Percentiles rank a stretch among this genome's conserved stretches.
These are phyloP conservation scores for Talaromyces verruculosus DNA, from an alignment of 2,329 filamentous ascomycete species.

Conservation along the genomic window DNA sequence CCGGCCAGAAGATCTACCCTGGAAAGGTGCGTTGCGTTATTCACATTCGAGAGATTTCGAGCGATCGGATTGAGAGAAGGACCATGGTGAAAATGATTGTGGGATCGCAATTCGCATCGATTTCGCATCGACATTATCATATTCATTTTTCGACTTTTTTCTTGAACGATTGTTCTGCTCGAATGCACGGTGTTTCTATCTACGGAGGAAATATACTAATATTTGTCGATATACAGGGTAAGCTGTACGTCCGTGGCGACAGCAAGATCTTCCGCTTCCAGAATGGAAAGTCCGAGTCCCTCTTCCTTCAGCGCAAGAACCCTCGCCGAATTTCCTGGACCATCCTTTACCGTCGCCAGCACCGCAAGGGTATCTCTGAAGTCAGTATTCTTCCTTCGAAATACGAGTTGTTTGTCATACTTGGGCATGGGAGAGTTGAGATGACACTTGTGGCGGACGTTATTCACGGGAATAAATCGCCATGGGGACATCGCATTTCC, in stretches of 20 bases:
- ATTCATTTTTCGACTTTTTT: background rate
- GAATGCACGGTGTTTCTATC: background rate
- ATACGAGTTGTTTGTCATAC: slow-evolving; percentile 2
- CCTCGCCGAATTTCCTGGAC: slow-evolving; percentile 99
- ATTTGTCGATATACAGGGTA: slow-evolving; percentile 67
- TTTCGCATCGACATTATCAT: background rate
- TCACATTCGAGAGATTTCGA: slow-evolving; percentile 20
- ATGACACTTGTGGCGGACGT: background rate
- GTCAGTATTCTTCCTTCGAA: slow-evolving; percentile 58
- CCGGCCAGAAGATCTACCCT: slow-evolving; percentile 75
- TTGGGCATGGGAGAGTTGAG: background rate
- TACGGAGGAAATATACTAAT: background rate
- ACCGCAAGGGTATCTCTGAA: slow-evolving; percentile 99
- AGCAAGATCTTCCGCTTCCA: slow-evolving; percentile 99
- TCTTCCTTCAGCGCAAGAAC: slow-evolving; percentile 99
- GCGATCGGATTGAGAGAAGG: background rate
- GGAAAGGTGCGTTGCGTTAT: slow-evolving; percentile 64
- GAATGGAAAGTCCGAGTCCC: slow-evolving; percentile 99
- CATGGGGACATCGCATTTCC: background rate
- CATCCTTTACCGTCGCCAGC: slow-evolving; percentile 94
- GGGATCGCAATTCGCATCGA: background rate
- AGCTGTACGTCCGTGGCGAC: slow-evolving; percentile 99
- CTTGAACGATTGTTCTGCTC: background rate
- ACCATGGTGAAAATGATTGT: background rate
- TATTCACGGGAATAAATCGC: background rate